Base-by-base conservation (phyloP, 2,329 filamentous ascomycete genomes). In the Uncinocarpus reesii region DNA sequence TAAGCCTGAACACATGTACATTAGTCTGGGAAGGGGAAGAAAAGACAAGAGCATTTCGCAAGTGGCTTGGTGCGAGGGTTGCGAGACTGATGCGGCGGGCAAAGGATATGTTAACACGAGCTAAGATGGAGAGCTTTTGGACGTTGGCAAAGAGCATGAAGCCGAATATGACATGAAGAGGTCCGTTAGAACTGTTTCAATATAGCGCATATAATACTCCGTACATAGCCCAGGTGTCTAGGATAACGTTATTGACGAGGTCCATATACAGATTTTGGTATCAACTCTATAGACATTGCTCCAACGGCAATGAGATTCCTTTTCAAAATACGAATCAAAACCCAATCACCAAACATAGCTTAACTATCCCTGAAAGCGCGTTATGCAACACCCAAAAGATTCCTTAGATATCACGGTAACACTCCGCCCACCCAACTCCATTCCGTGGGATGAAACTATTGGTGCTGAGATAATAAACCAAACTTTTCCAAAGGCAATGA, bases 71-170 rank as follows among this genome's bases (percentile, higher is more conserved):
- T 53, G 68, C 68, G 20, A 84, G 86, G 62, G 80, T 92, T 95
- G 88, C 65, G 92, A 96, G 68, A 90, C 86, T 1, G 92, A 98
- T 63, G 78, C 81, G 8, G 85, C 93, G 62, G n/a, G 92, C 90
- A 4, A 83, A 86, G 62, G 87, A 95, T 57, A 75, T 82, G 18
- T 67, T 98, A 53, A 71, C 80, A 10, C 78, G 87, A 56, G 79
- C 81, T 4, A 95, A 94, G 72, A 85, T 96, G 77, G 90, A 96
- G 58, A 94, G 84, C 59, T 90, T 98, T 61, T 98, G 92, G 92
- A 83, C 83, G 7, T 69, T 92, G 57, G 90, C 89, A 0, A 94
- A 93, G 73, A 86, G 69, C 52, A 65, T 69, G 49, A 72, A 71
- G 61, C 60, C 60, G 44, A 57, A 49, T 50, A 60, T 32, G 38